Percentiles rank a stretch among this genome's conserved stretches.
Conservation (phyloP, 164 flowering plant species). For the Chimonanthus praecox region DNA sequence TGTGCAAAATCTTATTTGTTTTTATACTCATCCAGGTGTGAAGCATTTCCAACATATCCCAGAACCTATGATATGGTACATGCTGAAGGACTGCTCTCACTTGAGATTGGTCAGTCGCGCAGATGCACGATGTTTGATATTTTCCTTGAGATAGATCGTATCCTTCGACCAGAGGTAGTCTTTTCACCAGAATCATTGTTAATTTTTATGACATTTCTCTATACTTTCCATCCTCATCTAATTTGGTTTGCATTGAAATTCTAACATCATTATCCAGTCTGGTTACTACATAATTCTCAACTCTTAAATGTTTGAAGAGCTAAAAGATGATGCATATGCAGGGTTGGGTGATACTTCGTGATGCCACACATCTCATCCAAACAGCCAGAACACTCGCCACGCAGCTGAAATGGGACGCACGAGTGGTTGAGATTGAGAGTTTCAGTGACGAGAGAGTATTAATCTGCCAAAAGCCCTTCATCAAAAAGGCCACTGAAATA, state of each 20-base stretch:
- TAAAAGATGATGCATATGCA: constrained; percentile 23
- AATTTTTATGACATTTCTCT: not conserved
- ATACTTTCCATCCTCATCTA: not conserved
- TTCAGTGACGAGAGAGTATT: constrained; percentile 80
- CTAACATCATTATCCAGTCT: not conserved
- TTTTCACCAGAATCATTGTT: not conserved
- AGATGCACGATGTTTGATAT: constrained; percentile 70
- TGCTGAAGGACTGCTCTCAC: constrained; percentile 76
- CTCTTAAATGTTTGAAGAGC: not conserved
- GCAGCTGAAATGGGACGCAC: constrained; percentile 84
- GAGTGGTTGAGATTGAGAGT: constrained; percentile 76
- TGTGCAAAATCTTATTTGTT: not conserved
- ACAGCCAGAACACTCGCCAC: constrained; percentile 64
- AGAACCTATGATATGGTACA: constrained; percentile 96
- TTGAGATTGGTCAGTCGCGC: constrained; percentile 46
- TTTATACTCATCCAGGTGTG: constrained; percentile 57
- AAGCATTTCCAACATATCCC: constrained; percentile 95
- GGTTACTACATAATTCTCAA: not conserved
- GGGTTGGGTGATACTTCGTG: constrained; percentile 95
- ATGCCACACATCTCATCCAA: constrained; percentile 49
- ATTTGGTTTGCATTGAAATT: no score
- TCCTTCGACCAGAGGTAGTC: constrained; percentile 98
- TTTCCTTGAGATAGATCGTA: constrained; percentile 82
- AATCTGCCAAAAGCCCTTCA: constrained; percentile 88
- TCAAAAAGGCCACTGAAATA: constrained; percentile 53